A percentile compares a stretch with the other conserved stretches of the same genome.
Evolutionary conservation across 352 stramenopile genomes (phyloP).

Genomic region (Pythium brachiatum): DNA sequence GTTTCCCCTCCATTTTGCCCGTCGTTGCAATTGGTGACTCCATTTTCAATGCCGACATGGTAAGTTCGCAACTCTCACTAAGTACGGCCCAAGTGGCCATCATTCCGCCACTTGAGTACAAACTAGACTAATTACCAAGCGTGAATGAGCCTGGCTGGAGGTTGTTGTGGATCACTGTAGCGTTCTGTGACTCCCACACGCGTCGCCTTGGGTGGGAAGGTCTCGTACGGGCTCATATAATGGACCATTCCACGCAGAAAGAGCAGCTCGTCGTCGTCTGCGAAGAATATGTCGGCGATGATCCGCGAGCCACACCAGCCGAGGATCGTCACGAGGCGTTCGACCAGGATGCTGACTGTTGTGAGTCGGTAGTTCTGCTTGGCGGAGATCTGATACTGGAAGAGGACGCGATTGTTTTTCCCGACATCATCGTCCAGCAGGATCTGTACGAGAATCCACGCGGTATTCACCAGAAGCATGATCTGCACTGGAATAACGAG

Average conservation of each 20-base stretch:
- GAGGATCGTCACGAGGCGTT: conserved; percentile 2
- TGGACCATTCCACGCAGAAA: neutral
- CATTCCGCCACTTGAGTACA: too few species aligned
- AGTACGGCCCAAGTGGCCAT: neutral
- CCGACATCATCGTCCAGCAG: neutral
- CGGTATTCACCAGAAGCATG: neutral
- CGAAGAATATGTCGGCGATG: neutral
- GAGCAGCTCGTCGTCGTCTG: neutral
- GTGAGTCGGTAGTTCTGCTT: neutral
- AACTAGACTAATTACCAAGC: too few species aligned
- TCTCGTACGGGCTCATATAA: neutral
- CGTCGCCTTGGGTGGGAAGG: neutral
- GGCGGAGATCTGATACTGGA: neutral
- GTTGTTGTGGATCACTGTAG: too few species aligned
- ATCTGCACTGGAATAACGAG: neutral
- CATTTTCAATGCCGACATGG: neutral
- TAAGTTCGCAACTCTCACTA: neutral
- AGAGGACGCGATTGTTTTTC: neutral
- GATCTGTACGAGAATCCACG: neutral
- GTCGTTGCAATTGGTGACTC: too few species aligned
- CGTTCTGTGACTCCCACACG: neutral
- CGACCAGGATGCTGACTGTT: neutral
- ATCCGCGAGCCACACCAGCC: conserved; percentile 1
- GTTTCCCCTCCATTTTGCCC: neutral
- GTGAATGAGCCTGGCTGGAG: too few species aligned